Evolutionary conservation across 1,139 yeast genomes (phyloP), one percentile per base, ranked within the genome.

Genomic region (Komagataea norvegica): DNA sequence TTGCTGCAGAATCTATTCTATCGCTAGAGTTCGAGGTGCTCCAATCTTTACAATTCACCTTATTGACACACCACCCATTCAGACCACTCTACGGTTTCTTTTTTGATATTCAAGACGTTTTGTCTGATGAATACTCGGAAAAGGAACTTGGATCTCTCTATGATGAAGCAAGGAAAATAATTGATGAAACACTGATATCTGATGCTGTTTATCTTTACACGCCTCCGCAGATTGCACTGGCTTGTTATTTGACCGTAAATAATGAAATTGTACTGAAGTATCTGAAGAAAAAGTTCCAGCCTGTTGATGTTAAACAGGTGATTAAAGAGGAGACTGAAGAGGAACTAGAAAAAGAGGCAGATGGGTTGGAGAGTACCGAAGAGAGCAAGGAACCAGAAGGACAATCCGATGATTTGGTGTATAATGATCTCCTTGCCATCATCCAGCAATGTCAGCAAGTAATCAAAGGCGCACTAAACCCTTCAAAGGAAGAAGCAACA

Each of bases 181-280:
- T 87, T 7, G 74, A 78, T 33, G 81, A 79, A 15, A 72, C 84
- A 0, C 59, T 88, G 34, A 64, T 84, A 31, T 78, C 93, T 22
- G 95, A 89, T 55, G 89, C 76, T 4, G 66, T 72, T 13, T 89
- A 87, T 51, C 64, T 79, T 24, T 91, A 67, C 59, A 80, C 97
- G 0, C 98, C 98, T 2, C 96, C 98, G 1, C 98, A 91, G 53
- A 84, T 91, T 26, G 96, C 97, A 0, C 65, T 91, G 40, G 94
- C 96, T 0, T 87, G 93, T 6, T 68, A 89, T 59, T 75, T 80
- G 59, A 70, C 71, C 35, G 74, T 72, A 17, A 84, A 88, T 57
- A 75, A 70, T 46, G 73, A 71, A n/a, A 60, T 84, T 21, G 74
- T 84, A 1, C 75, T 73, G 41, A 67, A 74, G 47, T 91, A 91